Base-by-base conservation (phyloP, 371 early-diverging fungal species). In the Coemansia sp. region DNA sequence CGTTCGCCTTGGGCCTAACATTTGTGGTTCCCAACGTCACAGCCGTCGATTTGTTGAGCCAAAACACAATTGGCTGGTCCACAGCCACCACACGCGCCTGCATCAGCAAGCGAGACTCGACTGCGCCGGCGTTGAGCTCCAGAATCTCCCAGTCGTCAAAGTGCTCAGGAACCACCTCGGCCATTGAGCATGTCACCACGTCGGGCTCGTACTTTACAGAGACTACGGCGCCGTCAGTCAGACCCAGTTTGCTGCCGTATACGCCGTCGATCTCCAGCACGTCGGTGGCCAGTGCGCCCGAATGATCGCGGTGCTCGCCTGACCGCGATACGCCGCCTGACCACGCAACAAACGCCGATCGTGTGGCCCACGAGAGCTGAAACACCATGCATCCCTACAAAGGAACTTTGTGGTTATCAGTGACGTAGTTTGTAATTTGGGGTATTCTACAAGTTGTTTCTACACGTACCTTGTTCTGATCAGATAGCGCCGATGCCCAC, bases 131-230 rank as follows among this genome's bases (percentile, higher is more conserved):
- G 39, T 81, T 81, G 42, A 81, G 67, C 61, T 78, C 79, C 34
- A 81, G 48, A 29, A 81, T 79, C 69, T 81, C 81, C 81, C 81
- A 81, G 69, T 81, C 81, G 58, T 81, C 81, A 11, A 63, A 60
- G 7, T 55, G 40, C 39, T 42, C 57, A 0, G 81, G 79, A 26
- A 64, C 79, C 37, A 81, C 77, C 53, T 67, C 68, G 2, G 79
- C 81, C 16, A 55, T 54, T n/a, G 68, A 67, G 45, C 81, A 78
- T 5, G 57, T 57, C 14, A 34, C 56, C 16, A 71, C 68, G 21
- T 64, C 22, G 7, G 62, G 21, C 42, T 70, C 56, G 58, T 66
- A 71, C 48, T 65, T 72, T 16, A 81, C 64, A 0, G 58, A 18
- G 1, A 79, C 81, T 5, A 5, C 18, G 13, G 53, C 24, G 2